Conservation (phyloP, 257 asterid genomes). For the Paulownia fortunei region DNA sequence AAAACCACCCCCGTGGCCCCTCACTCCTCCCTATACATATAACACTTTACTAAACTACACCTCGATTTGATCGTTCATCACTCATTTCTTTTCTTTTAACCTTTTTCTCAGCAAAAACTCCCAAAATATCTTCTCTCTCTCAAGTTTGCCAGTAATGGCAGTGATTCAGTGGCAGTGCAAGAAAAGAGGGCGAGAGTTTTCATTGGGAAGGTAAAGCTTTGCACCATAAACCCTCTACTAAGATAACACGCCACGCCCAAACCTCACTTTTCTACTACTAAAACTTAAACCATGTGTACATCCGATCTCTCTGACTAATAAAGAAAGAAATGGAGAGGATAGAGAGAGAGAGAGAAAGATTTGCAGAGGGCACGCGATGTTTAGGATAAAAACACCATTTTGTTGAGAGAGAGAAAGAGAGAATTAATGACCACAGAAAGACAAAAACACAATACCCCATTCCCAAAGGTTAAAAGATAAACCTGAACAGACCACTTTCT, state of each 20-base stretch:
- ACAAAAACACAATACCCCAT: constrained; percentile 11
- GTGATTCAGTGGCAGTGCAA: constrained; percentile 77
- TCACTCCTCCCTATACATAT: neutral
- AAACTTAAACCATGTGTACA: neutral
- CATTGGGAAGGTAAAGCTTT: constrained; percentile 91
- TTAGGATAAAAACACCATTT: too few species aligned
- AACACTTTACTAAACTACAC: constrained; percentile 40
- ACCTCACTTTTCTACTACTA: neutral
- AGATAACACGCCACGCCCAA: neutral
- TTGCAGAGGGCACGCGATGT: too few species aligned
- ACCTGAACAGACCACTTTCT: constrained; percentile 39
- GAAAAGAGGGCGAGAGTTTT: constrained; percentile 72
- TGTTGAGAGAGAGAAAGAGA: constrained; percentile 4
- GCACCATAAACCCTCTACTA: constrained; percentile 20
- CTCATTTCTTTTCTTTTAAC: neutral
- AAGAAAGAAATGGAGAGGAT: too few species aligned
- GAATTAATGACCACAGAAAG: constrained; percentile 15
- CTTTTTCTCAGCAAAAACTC: neutral
- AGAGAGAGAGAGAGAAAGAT: too few species aligned
- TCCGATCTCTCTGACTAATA: too few species aligned
- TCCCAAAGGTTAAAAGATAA: constrained; percentile 44
- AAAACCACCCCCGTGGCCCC: neutral
- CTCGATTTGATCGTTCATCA: constrained; percentile 61
- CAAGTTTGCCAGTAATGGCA: constrained; percentile 72
- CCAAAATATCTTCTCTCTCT: constrained; percentile 23